These are phyloP conservation scores for Pontederia paniculata DNA, from an alignment of 176 grass and related monocot species.

Conservation along the genomic window DNA sequence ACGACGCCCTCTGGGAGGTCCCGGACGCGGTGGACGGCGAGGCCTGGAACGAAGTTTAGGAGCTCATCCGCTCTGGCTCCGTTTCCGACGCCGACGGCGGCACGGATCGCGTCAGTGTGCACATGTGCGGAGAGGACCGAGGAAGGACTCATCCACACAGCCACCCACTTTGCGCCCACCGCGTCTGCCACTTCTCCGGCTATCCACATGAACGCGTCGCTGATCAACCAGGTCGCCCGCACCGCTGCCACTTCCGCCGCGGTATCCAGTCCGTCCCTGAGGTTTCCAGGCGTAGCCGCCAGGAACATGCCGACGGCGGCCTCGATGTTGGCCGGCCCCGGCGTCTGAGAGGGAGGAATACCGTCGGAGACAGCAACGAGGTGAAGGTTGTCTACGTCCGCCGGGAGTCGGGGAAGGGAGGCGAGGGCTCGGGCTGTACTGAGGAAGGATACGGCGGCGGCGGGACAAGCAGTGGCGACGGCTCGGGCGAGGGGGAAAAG, in stretches of 20 bases:
- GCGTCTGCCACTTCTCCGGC: background rate
- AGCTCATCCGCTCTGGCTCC: conserved; percentile 9
- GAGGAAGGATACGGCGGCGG: conserved; percentile 19
- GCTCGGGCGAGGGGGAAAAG: conserved; percentile 22
- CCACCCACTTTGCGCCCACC: conserved; percentile 7
- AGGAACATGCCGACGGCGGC: conserved; percentile 20
- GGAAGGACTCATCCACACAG: conserved; percentile 16
- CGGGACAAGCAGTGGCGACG: conserved; percentile 2
- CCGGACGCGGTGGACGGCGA: conserved; percentile 7
- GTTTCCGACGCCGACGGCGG: conserved; percentile 14
- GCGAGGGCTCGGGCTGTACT: conserved; percentile 15
- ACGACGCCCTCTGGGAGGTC: conserved; percentile 27
- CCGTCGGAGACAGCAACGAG: conserved; percentile 22
- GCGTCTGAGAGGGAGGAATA: background rate
- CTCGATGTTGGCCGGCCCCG: background rate
- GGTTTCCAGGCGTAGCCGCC: background rate
- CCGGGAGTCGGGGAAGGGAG: background rate
- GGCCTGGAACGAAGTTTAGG: conserved; percentile 16
- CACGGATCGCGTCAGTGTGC: conserved; percentile 21
- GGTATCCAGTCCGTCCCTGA: conserved; percentile 12
- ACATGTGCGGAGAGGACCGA: conserved; percentile 2
- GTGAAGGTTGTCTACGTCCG: background rate
- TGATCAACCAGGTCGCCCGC: conserved; percentile 16
- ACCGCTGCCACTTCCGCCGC: background rate
- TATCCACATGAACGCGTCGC: conserved; percentile 26